A percentile compares a stretch with the other conserved stretches of the same genome.
Conservation (phyloP, 768 basidiomycete species). For the Tricholoma bakamatsutake region DNA sequence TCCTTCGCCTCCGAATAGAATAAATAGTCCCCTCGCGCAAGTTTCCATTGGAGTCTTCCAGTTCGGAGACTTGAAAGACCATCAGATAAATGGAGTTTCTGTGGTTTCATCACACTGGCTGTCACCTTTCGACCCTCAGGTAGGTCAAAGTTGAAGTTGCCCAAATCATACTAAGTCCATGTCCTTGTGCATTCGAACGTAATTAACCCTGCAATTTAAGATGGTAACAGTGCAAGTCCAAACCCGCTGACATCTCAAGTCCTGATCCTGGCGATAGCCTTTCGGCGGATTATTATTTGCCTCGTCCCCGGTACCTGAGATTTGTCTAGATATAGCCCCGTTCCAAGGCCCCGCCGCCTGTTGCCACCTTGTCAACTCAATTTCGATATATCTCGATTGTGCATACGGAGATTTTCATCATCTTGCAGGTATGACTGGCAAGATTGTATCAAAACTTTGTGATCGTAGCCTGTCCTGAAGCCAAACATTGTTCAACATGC, state of each 20-base stretch:
- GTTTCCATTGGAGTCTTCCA: neutral
- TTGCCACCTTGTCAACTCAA: neutral
- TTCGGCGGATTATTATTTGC: neutral
- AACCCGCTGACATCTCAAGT: neutral
- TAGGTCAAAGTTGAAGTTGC: too few species aligned
- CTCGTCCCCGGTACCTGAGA: neutral
- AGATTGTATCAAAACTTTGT: neutral
- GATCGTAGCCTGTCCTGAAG: neutral
- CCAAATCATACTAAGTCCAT: neutral
- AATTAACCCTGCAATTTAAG: neutral
- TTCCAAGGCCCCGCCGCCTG: neutral
- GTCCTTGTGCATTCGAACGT: neutral
- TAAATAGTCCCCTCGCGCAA: too few species aligned
- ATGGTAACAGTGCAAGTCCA: neutral
- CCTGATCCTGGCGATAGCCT: neutral
- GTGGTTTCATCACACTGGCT: neutral
- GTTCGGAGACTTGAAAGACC: neutral
- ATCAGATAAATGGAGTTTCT: neutral
- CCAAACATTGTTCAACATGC: neutral
- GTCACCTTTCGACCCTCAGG: neutral
- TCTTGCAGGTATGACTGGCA: neutral
- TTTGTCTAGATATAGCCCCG: neutral
- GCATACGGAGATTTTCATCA: neutral
- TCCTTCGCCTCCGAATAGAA: neutral
- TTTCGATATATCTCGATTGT: neutral